A percentile compares a stretch with the other conserved stretches of the same genome.
phyloP scores from a whole-genome alignment of 192 early-diverging fungal species.

The Coemansia sp. region DNA sequence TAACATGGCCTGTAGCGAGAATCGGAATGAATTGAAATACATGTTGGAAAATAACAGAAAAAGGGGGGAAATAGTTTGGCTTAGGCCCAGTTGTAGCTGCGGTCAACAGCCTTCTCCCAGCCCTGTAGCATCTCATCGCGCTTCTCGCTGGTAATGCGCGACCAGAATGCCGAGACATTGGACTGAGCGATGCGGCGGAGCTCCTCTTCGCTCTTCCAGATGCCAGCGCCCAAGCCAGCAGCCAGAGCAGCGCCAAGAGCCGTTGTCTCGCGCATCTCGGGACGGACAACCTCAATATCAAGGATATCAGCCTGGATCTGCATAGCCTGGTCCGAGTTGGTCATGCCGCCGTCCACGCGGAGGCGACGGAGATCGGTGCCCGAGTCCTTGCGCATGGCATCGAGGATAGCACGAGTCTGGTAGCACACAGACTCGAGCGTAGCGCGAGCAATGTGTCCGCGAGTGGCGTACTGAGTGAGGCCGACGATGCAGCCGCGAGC shows the following conservation, averaged over 20 bases:
- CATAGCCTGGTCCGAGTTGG: slow-evolving; percentile 87
- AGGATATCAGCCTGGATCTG: slow-evolving; percentile 88
- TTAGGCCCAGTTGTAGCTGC: slow-evolving; percentile 64
- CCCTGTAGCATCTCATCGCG: slow-evolving; percentile 58
- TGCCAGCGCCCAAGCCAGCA: slow-evolving; percentile 71
- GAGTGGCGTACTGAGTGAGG: slow-evolving; percentile 83
- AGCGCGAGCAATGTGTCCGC: slow-evolving; percentile 81
- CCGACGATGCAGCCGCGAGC: slow-evolving; percentile 84
- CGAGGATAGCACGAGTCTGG: slow-evolving; percentile 83
- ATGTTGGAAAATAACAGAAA: not conserved
- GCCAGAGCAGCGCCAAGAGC: slow-evolving; percentile 90
- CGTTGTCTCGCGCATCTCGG: slow-evolving; percentile 87
- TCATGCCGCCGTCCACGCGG: slow-evolving; percentile 93
- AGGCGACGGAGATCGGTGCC: slow-evolving; percentile 65
- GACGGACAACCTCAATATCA: slow-evolving; percentile 74
- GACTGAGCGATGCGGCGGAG: slow-evolving; percentile 57
- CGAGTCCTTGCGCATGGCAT: slow-evolving; percentile 84
- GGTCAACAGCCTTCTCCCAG: slow-evolving; percentile 78
- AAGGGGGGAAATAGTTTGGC: not conserved
- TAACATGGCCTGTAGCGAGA: no score
- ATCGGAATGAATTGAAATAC: no score
- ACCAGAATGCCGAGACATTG: slow-evolving; percentile 49
- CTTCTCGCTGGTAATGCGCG: slow-evolving; percentile 54
- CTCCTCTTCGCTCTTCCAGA: slow-evolving; percentile 59
- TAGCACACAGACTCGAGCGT: slow-evolving; percentile 88